Base-by-base conservation (phyloP, 768 basidiomycete genomes). In the Pulveroboletus ravenelii region DNA sequence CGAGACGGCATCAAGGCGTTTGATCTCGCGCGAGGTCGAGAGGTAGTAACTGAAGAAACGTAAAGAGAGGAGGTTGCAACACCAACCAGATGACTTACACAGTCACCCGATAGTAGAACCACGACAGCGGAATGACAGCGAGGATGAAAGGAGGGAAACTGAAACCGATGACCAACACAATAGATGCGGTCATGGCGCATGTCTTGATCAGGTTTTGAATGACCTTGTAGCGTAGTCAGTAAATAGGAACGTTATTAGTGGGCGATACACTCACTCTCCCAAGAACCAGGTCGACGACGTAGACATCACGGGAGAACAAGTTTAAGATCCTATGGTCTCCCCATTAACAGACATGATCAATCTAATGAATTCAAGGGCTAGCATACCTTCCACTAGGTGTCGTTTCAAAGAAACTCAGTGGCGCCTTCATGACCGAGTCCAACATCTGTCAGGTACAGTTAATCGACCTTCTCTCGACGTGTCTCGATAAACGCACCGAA, bases 291-390 rank as follows among this genome's bases (percentile, higher is more conserved):
- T 96, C 93, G 15, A 95, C 79, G 27, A 87, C 85, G 60, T 89
- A 90, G 14, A 79, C 82, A 59, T 98, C 95, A 3, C 92, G 82
- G 3, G 90, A 90, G 69, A 97, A 97, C 25, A 96, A 67, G 67
- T 96, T 97, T 45, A 97, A 64, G 47, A 94, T 87, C 9, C 92
- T 89, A 48, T 1, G 3, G 6, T 42, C 14, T 41, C 1, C 7
- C 9, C 6, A 31, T 50, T 14, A 56, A 36, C 25, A 14, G 2
- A 13, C 5, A 10, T 20, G 42, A 32, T 13, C 32, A n/a, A 27
- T 1, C 15, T 32, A 25, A 47, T 4, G 41, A 1, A 23, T 6
- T 1, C 9, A 23, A 45, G 17, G 12, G 17, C 15, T 10, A 32
- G 53, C 75, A 44, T 57, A 87, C 87, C 87, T 79, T 56, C 92